These are phyloP conservation scores for Lactarius pseudohatsudake DNA, from an alignment of 768 basidiomycete genomes.

Conservation along the genomic window DNA sequence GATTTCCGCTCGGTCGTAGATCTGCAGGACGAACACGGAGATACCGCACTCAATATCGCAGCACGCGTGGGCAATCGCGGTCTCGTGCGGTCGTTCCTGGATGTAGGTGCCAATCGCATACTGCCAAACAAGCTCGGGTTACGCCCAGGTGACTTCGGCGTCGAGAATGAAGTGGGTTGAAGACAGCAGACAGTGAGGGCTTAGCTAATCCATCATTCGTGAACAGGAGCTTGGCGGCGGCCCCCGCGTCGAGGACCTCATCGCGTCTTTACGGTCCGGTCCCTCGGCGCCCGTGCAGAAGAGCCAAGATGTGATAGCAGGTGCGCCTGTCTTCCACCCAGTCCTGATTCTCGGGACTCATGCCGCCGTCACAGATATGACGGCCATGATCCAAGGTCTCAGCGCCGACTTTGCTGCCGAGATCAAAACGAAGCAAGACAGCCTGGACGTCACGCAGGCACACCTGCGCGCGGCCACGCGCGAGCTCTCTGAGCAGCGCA, in stretches of 20 bases:
- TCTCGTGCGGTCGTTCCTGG: constrained; percentile 81
- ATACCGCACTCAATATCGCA: constrained; percentile 94
- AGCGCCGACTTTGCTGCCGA: constrained; percentile 79
- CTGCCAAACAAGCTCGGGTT: constrained; percentile 91
- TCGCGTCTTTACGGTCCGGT: constrained; percentile 69
- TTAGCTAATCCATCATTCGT: constrained; percentile 18
- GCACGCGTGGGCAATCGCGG: constrained; percentile 90
- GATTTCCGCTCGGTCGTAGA: constrained; percentile 83
- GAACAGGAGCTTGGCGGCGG: constrained; percentile 67
- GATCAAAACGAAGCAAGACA: constrained; percentile 82
- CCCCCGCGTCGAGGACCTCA: constrained; percentile 74
- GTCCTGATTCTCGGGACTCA: constrained; percentile 20
- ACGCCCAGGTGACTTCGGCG: constrained; percentile 91
- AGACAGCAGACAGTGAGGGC: constrained; percentile 6
- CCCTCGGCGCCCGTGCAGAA: constrained; percentile 81
- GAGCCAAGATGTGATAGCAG: constrained; percentile 82
- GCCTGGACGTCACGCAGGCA: constrained; percentile 82
- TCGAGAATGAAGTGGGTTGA: constrained; percentile 77
- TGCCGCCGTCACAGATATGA: constrained; percentile 61
- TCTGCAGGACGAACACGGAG: constrained; percentile 91
- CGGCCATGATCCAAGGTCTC: constrained; percentile 76
- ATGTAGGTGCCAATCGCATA: constrained; percentile 89
- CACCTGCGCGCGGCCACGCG: constrained; percentile 88
- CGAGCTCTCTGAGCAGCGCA: constrained; percentile 87
- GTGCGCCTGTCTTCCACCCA: constrained; percentile 39